Percentiles rank a stretch among this genome's conserved stretches.
These are phyloP conservation scores for Colletotrichum cuscutae DNA, from an alignment of 2,329 filamentous ascomycete genomes.

Conservation along the genomic window DNA sequence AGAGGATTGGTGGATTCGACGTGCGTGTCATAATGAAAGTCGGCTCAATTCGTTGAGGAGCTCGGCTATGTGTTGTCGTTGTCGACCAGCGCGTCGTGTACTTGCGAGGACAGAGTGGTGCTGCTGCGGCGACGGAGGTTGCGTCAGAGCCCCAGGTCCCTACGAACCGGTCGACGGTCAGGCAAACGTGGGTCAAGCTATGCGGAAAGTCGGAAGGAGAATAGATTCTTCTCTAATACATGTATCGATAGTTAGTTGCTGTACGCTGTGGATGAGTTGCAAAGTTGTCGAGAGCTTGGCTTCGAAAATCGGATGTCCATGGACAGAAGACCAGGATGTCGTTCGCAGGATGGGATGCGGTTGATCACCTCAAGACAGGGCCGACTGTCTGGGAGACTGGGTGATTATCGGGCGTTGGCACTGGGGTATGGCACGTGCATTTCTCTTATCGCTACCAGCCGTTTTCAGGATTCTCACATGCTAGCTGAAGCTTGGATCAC, in stretches of 20 bases:
- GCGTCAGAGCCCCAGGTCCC: slow-evolving; percentile 32
- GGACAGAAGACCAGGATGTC: slow-evolving; percentile 2
- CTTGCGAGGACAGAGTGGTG: slow-evolving; percentile 22
- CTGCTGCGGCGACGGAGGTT: slow-evolving; percentile 24
- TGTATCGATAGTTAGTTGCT: neutral
- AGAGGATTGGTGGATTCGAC: slow-evolving; percentile 63
- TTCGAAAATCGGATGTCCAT: slow-evolving; percentile 2
- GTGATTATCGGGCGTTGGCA: slow-evolving; percentile 4
- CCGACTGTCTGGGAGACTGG: neutral
- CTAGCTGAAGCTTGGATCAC: slow-evolving; percentile 9
- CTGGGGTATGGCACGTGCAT: slow-evolving; percentile 30
- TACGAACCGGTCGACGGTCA: slow-evolving; percentile 26
- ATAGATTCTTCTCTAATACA: neutral
- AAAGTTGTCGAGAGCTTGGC: neutral
- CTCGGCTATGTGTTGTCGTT: slow-evolving; percentile 21
- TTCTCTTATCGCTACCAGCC: slow-evolving; percentile 17
- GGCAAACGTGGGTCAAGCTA: slow-evolving; percentile 19
- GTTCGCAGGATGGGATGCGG: neutral
- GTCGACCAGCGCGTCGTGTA: slow-evolving; percentile 23
- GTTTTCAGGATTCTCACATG: slow-evolving; percentile 34
- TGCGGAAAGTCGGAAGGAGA: neutral
- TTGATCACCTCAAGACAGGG: slow-evolving; percentile 8
- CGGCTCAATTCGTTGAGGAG: neutral
- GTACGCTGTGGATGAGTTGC: neutral
- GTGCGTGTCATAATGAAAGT: slow-evolving; percentile 61